phyloP scores from a whole-genome alignment of 768 basidiomycete genomes.

The Lepiota brunneoincarnata region DNA sequence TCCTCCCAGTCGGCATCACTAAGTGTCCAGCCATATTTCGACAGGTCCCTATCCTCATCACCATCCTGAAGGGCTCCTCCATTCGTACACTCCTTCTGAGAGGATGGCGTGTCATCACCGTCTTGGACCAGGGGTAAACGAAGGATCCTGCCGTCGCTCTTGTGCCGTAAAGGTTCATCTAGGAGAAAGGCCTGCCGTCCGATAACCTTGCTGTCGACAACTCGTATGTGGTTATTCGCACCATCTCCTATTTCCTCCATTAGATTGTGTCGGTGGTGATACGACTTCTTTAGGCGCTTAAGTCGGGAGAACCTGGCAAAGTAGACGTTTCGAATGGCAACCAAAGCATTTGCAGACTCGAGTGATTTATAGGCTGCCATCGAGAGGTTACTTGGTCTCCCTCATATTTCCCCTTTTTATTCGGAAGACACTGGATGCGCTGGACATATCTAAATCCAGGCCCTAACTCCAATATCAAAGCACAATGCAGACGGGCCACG shows the following conservation, averaged over 20 bases:
- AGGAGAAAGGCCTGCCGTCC: constrained; percentile 11
- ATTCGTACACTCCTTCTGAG: not conserved
- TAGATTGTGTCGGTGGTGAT: not conserved
- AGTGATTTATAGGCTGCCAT: not conserved
- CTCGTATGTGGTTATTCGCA: not conserved
- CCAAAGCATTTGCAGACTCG: constrained; percentile 18
- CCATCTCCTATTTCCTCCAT: constrained; percentile 3
- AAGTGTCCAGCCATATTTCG: not conserved
- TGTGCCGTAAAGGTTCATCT: constrained; percentile 9
- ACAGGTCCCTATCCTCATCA: not conserved
- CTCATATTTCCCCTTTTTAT: constrained; percentile 1
- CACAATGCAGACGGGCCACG: no score
- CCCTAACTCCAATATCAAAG: not conserved
- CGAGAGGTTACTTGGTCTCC: not conserved
- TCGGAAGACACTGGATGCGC: not conserved
- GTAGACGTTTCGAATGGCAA: constrained; percentile 13
- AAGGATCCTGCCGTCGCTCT: constrained; percentile 1
- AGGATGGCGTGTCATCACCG: not conserved
- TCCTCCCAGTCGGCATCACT: not conserved
- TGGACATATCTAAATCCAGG: not conserved
- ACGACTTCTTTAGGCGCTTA: not conserved
- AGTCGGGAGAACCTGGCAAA: not conserved
- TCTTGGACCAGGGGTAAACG: constrained; percentile 2
- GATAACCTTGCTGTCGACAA: constrained; percentile 7
- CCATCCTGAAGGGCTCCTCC: not conserved